Evolutionary conservation across 2,329 filamentous ascomycete genomes (phyloP), one percentile per base, ranked within the genome.

Genomic region (Colletotrichum higginsianum): DNA sequence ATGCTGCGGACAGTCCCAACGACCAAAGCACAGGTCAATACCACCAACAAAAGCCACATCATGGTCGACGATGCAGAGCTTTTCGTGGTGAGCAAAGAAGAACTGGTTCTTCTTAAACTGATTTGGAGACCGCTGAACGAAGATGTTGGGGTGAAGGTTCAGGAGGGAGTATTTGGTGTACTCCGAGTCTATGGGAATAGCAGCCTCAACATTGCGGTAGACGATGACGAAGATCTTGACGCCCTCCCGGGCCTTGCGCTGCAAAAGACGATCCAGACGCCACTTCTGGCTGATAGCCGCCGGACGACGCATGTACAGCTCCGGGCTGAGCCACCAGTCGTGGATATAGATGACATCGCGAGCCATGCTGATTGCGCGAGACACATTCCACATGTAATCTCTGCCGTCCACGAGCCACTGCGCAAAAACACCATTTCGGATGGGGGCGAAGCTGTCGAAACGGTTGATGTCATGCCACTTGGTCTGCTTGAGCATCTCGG

Each of bases 311-410:
- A 98, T 92, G 84, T 99, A 99, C 55, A 99, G 85, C 82, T 99
- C 96, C 1, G 96, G 96, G 76, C 94, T 98, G 50, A 99, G 84
- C 96, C 96, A 99, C 96, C 96, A 99, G 81, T 98, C 96, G 80
- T 99, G 96, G 74, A 99, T 98, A 82, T 98, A 98, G 76, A 99
- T 96, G 73, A 98, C 96, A 83, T 98, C 96, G 77, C 94, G 94
- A 11, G 96, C 96, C 91, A 98, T 98, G 79, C 94, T 96, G 77
- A 99, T 97, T 15, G 96, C 96, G 74, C 96, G 90, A 13, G 96
- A 98, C 9, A 98, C 95, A 80, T 98, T 97, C 96, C 96, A 99
- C 96, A 98, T 98, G 85, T 98, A 97, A 80, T 99, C 96, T 75
- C 96, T 91, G 18, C 94, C 96, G 82, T 99, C 96, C 0, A 99